A percentile compares a stretch with the other conserved stretches of the same genome.
phyloP scores from a whole-genome alignment of 495 filamentous ascomycete genomes.

The Penicillium desertorum region DNA sequence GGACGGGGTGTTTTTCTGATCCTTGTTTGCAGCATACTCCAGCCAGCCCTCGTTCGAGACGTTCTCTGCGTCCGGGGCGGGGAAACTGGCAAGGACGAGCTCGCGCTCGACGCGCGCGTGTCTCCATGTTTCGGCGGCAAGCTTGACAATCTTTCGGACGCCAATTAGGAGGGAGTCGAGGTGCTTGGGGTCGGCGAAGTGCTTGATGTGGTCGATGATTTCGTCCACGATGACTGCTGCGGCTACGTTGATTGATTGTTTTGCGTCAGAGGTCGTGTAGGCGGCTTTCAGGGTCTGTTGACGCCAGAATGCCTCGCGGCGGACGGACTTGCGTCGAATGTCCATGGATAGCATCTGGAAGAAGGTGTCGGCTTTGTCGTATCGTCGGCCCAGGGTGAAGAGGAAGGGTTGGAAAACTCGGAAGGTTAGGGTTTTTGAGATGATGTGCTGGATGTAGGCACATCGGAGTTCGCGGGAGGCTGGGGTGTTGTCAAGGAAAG shows the following conservation, averaged over 20 bases:
- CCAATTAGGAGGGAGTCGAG: conserved; percentile 52
- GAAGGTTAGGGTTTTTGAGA: conserved; percentile 59
- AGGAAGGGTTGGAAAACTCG: conserved; percentile 67
- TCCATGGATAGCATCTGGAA: conserved; percentile 63
- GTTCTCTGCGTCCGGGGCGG: conserved; percentile 44
- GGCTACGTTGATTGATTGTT: conserved; percentile 60
- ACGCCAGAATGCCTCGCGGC: conserved; percentile 63
- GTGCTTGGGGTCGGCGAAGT: conserved; percentile 56
- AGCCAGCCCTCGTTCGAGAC: conserved; percentile 48
- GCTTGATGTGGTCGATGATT: conserved; percentile 57
- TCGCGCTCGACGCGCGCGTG: conserved; percentile 63
- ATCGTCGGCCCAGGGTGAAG: conserved; percentile 59
- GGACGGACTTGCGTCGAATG: conserved; percentile 59
- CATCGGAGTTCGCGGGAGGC: conserved; percentile 57
- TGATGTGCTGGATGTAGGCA: conserved; percentile 59
- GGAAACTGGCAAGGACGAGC: conserved; percentile 56
- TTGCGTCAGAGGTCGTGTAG: conserved; percentile 61
- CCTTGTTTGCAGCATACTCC: conserved; percentile 38
- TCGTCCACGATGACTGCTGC: conserved; percentile 62
- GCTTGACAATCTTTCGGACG: conserved; percentile 60
- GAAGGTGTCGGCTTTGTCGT: conserved; percentile 61
- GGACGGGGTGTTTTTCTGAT: conserved; percentile 21
- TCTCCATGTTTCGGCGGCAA: conserved; percentile 64
- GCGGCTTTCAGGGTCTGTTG: conserved; percentile 64
- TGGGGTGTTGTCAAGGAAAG: conserved; percentile 53